Evolutionary conservation across 495 filamentous ascomycete species (phyloP), one percentile per base, ranked within the genome.

Genomic region (Aspergillus hancockii): DNA sequence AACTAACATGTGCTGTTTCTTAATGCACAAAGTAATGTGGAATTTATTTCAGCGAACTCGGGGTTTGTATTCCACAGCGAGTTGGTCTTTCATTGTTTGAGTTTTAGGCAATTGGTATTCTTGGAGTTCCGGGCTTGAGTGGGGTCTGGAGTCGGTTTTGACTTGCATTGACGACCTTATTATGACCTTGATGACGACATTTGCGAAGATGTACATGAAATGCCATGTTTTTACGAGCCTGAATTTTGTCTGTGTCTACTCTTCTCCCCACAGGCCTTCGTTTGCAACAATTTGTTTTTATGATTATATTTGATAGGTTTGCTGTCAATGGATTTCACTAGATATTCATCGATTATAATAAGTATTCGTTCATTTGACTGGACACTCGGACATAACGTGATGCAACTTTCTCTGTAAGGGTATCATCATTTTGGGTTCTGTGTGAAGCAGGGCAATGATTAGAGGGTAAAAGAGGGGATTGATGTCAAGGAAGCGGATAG

Each of bases 121-220:
- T 59, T 62, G 71, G 73, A 72, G 67, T 76, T 76, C 68, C 59
- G 67, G 61, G 61, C 56, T 54, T 56, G 57, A 59, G n/a, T n/a
- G n/a, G n/a, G 53, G 63, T 54, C 50, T 28, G 63, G 63, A 60
- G 63, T 65, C 62, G 62, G 63, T 61, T 70, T 62, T 68, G 63
- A 68, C 63, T 66, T 71, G 63, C 60, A 62, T 62, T 62, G 65
- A 72, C 68, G 73, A 75, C 65, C 66, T 70, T 68, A 60, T 71
- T 67, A 79, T 67, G 73, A 79, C 69, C 63, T 75, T 75, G 69
- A 74, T 71, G 69, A 78, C 65, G 71, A 78, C 46, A 64, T 62
- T 54, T 70, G 71, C 62, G 68, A 76, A 73, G 75, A 76, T 74
- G 74, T 74, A 75, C 71, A 77, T 73, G 75, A 75, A 62, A 74